Evolutionary conservation across 345 rosid genomes (phyloP), one percentile per base, ranked within the genome.

Genomic region (Turnera subulata): DNA sequence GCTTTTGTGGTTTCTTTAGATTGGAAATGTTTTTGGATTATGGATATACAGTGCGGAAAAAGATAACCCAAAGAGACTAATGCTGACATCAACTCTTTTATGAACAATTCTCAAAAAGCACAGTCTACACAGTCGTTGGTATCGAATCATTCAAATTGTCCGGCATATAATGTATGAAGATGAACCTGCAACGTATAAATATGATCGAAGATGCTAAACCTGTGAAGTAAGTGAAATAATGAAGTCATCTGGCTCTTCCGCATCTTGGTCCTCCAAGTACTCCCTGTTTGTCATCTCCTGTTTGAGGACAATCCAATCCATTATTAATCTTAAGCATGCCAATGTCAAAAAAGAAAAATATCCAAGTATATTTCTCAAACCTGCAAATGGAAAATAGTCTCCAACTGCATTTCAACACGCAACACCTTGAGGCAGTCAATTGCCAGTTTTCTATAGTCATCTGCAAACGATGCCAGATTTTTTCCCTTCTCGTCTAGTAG

Each of bases 391-490:
- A 87, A 93, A 74, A 90, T 66, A 65, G 97, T 87, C 66, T 89
- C 96, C 83, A 93, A 63, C 75, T 87, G 96, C 97, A 89, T 93
- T 82, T 93, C 99, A 24, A 93, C 85, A n/a, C 92, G 95, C 73
- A 93, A 78, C 74, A 89, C 97, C 72, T 93, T 93, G 37, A 93
- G 75, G 80, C 99, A 93, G 67, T 93, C 97, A 63, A 88, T 81
- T 23, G 99, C 96, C 57, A 93, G 83, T 78, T 87, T 93, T 67
- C 99, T 78, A 66, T 87, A 93, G 73, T 89, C 92, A 55, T 89
- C 87, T 6, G 97, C 92, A 84, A 84, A 84, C 33, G 89, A 80
- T 33, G 83, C 77, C 61, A 93, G 82, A 77, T 71, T 84, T 66
- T 69, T 93, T 61, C 73, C 78, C 61, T 52, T 67, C 64, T 70